Base-by-base conservation (phyloP, 139 green algal species). In the Chlorella sp. region DNA sequence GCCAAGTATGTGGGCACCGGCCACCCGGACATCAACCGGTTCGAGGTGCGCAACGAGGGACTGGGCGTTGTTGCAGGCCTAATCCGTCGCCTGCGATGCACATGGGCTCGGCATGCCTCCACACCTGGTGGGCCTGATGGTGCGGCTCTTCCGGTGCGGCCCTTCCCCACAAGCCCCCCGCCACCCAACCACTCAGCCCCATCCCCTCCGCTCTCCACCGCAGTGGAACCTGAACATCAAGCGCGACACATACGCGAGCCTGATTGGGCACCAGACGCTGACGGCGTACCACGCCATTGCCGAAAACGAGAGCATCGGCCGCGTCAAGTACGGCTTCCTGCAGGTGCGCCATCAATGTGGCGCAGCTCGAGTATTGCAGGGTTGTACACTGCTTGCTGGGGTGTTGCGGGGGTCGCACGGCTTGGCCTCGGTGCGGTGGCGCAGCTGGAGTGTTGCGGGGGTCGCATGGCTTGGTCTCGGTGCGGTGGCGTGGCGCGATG, bases 211-310 rank as follows among this genome's bases (percentile, higher is more conserved):
- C 98, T 86, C 88, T 96, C 20, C 95, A 86, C 80, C 90, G 94
- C 80, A 99, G 92, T 99, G 97, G 97, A 92, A 94, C 8, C 84
- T 99, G 13, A 99, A 99, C 90, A 96, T 99, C 22, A 97, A 99
- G 83, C 87, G 97, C 1, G 97, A 99, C 91, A 99, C 94, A 85
- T 98, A 98, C 79, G 96, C 97, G 0, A 98, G 93, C 2, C 98
- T 98, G 85, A 89, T 99, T 1, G 97, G 97, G 11, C 95, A 99
- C 79, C 93, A 98, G 80, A 87, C 93, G 41, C 92, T 99, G 86
- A 73, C 98, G 7, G 74, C 89, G 0, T 99, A 99, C 91, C 97
- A 98, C 76, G 92, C 96, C 1, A 85, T 98, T 14, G 97, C 95
- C 38, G 93, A 99, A 90, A 98, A 99, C 87, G 96, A 99, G 89